Evolutionary conservation across 2,329 filamentous ascomycete species (phyloP), one percentile per base, ranked within the genome.

Genomic region (Fusarium sp.): DNA sequence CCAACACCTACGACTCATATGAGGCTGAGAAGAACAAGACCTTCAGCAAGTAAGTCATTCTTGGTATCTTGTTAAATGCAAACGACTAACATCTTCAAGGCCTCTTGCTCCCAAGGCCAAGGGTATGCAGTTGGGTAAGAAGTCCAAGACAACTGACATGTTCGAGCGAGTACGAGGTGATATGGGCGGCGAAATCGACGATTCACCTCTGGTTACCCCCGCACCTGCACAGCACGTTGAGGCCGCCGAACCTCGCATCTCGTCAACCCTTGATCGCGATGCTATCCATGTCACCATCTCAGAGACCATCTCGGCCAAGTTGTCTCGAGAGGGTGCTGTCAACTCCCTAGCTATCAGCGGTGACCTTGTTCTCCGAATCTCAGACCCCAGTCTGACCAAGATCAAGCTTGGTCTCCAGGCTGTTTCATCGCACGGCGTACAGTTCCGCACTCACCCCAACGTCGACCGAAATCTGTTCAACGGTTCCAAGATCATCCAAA

Each of bases 51-150:
- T 93, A 85, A 69, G 89, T 64, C 48, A 29, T 12, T 16, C 23
- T 47, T 8, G 35, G 10, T 13, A 29, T 23, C 18, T 41, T 20
- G 23, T 8, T 8, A 5, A 38, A 29, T 29, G 10, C 24, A 21
- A 37, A 50, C 43, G 56, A 53, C 68, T 73, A 39, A 69, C 52
- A 48, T 23, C 16, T n/a, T 39, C 33, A 69, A 88, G 85, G 76
- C 83, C 86, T 50, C 78, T 88, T 76, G 88, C 92, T 50, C 88
- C 91, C 63, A 93, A 97, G 82, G 94, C 93, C 75, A 99, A 99
- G 85, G 96, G 96, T 73, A 99, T 99, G 97, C 95, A 98, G 81
- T 86, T 99, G 59, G 96, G 96, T 81, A 98, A 98, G 86, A 99
- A 99, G 84, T 97, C 93, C 64, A 98, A 98, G 85, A 94, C 93